These are phyloP conservation scores for Mycotypha africana DNA, from an alignment of 371 early-diverging fungal species.

Conservation along the genomic window DNA sequence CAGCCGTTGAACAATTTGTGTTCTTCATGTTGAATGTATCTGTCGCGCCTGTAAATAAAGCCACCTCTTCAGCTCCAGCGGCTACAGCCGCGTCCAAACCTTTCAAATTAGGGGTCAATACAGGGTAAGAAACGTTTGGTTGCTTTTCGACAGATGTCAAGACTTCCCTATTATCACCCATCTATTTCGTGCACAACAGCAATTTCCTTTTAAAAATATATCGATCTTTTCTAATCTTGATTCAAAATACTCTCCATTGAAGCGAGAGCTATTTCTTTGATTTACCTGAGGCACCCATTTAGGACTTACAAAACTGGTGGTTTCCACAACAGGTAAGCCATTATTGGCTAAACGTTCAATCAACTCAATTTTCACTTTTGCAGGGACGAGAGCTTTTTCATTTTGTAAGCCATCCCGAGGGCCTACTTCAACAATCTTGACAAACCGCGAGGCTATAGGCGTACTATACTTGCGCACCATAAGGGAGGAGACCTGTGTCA, in stretches of 20 bases:
- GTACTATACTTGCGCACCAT: too few relatives aligned
- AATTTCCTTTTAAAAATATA: not conserved
- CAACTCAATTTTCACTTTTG: conserved; percentile 76
- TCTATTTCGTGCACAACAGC: conserved; percentile 37
- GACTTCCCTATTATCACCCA: conserved; percentile 83
- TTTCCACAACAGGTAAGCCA: conserved; percentile 87
- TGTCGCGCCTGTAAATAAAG: conserved; percentile 89
- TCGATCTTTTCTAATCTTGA: not conserved
- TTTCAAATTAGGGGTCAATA: conserved; percentile 88
- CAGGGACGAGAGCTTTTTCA: conserved; percentile 81
- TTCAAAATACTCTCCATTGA: too few relatives aligned
- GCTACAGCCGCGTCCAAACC: conserved; percentile 80
- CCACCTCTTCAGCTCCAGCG: conserved; percentile 82
- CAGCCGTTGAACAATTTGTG: conserved; percentile 89
- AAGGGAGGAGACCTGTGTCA: too few relatives aligned
- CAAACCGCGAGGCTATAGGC: conserved; percentile 33
- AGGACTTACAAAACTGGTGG: conserved; percentile 95
- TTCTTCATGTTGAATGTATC: conserved; percentile 89
- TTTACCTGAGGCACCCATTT: conserved; percentile 95
- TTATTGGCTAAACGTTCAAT: conserved; percentile 78
- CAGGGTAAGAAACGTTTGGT: conserved; percentile 76
- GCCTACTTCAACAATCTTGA: conserved; percentile 89
- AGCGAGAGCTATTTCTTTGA: not conserved
- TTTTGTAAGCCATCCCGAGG: conserved; percentile 98
- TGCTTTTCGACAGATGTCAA: conserved; percentile 60